Base-by-base conservation (phyloP, 345 rosid genomes). In the Heritiera littoralis region DNA sequence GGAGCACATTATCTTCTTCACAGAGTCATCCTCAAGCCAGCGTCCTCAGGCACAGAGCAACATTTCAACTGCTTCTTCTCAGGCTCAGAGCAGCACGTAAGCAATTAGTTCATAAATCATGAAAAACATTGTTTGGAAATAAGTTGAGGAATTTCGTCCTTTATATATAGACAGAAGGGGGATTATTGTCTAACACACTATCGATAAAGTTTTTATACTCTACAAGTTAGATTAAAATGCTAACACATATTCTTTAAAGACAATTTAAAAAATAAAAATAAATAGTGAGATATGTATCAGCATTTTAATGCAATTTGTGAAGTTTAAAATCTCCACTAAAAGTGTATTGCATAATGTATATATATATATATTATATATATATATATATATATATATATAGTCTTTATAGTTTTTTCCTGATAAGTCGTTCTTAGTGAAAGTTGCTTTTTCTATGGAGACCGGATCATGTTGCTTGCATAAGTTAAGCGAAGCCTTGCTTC, bases 1-100 rank as follows among this genome's bases (percentile, higher is more conserved):
- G 76, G 91, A 87, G 59, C 48, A 72, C 17, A 61, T 86, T 0
- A 54, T 88, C 5, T 86, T 87, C 84, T 87, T 82, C 82, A 88
- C 81, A 1, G 85, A 87, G 15, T 81, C 88, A 20, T 83, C 89
- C 23, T 69, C 87, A 1, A 80, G 77, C 66, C 28, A 23, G 28
- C 28, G 28, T 23, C 28, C 28, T 23, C 28, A 23, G 28, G 28
- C 28, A 23, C 28, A 23, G 28, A 23, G 28, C 28, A 23, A 23
- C 28, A 23, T 23, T 23, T 23, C 28, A 23, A 23, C 28, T 23
- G 28, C 80, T 49, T 75, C 86, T 5, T 54, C 84, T 46, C 87
- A 77, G 49, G 66, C 80, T 17, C 87, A 87, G 76, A 85, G 71
- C 79, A 63, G 6, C 66, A 51, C 81, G 60, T 77, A 83, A 32